Conservation (phyloP, 2,329 filamentous ascomycete genomes). For the Exophiala aquamarina region DNA sequence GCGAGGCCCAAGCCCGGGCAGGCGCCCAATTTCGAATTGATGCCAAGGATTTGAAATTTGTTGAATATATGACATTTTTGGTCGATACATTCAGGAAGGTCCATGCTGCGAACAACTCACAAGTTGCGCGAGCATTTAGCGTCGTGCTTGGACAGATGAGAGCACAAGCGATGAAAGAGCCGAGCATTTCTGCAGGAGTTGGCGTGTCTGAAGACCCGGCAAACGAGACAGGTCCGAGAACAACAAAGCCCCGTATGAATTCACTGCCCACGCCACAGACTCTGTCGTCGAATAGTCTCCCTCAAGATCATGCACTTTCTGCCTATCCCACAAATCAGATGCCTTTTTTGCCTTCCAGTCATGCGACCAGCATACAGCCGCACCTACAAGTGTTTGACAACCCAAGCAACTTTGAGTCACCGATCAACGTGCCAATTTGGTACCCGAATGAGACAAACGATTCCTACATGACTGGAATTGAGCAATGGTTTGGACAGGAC, state of each 20-base stretch:
- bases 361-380: not conserved
- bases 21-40: constrained; percentile 43
- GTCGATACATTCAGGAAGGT: constrained; percentile 63
- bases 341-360: not conserved
- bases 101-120: constrained; percentile 14
- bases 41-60: constrained; percentile 64
- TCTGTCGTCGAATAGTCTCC: too few relatives aligned
- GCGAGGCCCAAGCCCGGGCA: constrained; percentile 13
- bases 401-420: not conserved
- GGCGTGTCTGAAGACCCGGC: not conserved
- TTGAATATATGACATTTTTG: constrained; percentile 66
- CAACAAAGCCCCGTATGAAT: not conserved
- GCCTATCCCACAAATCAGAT: not conserved
- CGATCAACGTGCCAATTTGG: constrained; percentile 1
- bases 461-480: constrained; percentile 14
- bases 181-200: not conserved
- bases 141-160: constrained; percentile 19
- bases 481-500: constrained; percentile 21
- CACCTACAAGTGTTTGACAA: not conserved
- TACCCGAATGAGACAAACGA: constrained; percentile 7
- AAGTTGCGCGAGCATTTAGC: constrained; percentile 16
- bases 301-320: not conserved
- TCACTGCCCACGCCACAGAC: not conserved
- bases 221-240: not conserved
- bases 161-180: constrained; percentile 9